Conservation (phyloP, 2,329 filamentous ascomycete species). For the Beauveria australis region DNA sequence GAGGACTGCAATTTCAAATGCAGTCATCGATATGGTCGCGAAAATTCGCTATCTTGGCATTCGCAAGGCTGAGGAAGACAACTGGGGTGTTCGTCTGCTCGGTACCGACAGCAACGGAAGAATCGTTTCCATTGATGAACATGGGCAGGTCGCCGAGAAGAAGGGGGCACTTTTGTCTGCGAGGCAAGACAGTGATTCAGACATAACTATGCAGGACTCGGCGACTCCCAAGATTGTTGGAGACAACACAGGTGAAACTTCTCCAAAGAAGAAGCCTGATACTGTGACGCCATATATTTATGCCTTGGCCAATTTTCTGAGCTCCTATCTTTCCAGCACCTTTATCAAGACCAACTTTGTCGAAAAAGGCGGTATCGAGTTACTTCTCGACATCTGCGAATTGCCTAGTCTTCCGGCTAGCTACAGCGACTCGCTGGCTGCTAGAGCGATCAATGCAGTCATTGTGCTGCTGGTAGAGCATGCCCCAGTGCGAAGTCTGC, state of each 20-base stretch:
- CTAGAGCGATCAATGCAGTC: constrained; percentile 63
- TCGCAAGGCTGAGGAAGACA: constrained; percentile 57
- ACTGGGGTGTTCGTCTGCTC: constrained; percentile 74
- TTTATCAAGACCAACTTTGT: constrained; percentile 67
- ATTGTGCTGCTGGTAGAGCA: constrained; percentile 72
- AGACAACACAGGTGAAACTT: constrained; percentile 9
- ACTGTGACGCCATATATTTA: constrained; percentile 62
- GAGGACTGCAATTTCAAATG: constrained; percentile 69
- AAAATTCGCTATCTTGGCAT: constrained; percentile 69
- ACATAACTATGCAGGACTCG: constrained; percentile 60
- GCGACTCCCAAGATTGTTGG: constrained; percentile 14
- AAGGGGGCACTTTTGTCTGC: constrained; percentile 26
- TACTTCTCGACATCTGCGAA: constrained; percentile 74
- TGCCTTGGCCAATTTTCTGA: constrained; percentile 68
- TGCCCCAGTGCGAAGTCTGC: constrained; percentile 72
- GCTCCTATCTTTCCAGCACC: constrained; percentile 64
- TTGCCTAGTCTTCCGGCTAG: constrained; percentile 67
- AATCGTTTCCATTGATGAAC: constrained; percentile 44
- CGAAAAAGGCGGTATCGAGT: constrained; percentile 70
- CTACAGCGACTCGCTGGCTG: constrained; percentile 52
- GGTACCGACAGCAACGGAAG: constrained; percentile 50
- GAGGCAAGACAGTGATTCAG: constrained; percentile 35
- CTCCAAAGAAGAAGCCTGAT: constrained; percentile 18
- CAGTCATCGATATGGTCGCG: constrained; percentile 82
- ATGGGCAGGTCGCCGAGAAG: constrained; percentile 27